phyloP scores from a whole-genome alignment of 2,329 filamentous ascomycete genomes.

The Penicillium digitatum region DNA sequence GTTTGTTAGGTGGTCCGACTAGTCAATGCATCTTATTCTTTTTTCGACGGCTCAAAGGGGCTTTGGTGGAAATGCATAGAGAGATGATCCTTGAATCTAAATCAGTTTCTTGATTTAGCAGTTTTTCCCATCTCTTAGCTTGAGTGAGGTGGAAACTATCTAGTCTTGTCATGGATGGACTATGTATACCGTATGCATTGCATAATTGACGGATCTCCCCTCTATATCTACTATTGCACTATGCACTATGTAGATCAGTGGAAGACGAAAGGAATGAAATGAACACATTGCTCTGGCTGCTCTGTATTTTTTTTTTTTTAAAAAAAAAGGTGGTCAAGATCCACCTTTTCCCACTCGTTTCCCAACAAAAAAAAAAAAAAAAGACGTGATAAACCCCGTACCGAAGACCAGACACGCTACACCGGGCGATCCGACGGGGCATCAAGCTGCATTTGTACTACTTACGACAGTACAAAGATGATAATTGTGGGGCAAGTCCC shows the following conservation, averaged over 20 bases:
- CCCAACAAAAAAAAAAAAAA: constrained; percentile 5
- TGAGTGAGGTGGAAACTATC: neutral
- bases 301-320: too few species aligned
- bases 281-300: neutral
- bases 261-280: neutral
- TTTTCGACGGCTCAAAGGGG: neutral
- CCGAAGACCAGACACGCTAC: neutral
- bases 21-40: neutral
- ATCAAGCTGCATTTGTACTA: neutral
- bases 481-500: neutral
- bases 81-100: neutral
- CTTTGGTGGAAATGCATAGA: neutral
- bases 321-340: neutral
- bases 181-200: neutral
- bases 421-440: constrained; percentile 2
- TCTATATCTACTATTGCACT: constrained; percentile 1
- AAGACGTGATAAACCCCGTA: neutral
- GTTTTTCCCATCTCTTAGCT: neutral
- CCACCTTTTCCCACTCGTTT: constrained; percentile 17
- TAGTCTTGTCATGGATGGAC: too few species aligned
- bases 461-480: neutral
- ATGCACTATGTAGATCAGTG: constrained; percentile 13
- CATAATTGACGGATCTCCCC: constrained; percentile 1
- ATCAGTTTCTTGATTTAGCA: neutral
- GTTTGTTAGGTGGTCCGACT: neutral